Evolutionary conservation across 805 yeast species (phyloP), one percentile per base, ranked within the genome.

Genomic region (Suhomyces sp.): DNA sequence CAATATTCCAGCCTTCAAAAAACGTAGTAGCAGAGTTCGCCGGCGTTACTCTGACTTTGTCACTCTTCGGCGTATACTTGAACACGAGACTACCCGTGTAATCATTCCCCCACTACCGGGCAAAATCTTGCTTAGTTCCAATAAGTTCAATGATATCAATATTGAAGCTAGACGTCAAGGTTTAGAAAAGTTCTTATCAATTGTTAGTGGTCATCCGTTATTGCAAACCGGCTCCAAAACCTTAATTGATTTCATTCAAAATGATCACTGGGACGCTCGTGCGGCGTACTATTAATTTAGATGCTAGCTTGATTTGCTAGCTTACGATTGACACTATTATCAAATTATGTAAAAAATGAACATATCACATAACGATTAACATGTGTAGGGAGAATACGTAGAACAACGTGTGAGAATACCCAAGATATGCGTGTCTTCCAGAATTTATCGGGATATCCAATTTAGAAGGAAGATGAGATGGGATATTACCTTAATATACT

Each of bases 21-120:
- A 76, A 42, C 68, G 79, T 33, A 58, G 59, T 25, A 77, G 88
- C 19, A 62, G 70, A 20, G 95, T 88, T 5, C 77, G 97, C 42
- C 74, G 98, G 48, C 64, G 98, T 31, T 91, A 88, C 65, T 78
- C 88, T 28, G 98, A 93, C 53, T 91, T 91, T 58, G 98, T 85
- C 42, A 72, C 76, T 16, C 86, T 91, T 53, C 72, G 86, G 42
- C 81, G 77, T 38, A 74, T 84, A 22, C 63, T 91, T 27, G 86
- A 84, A 47, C 73, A 76, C 35, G 97, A 91, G 54, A 70, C 84
- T 24, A 73, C 87, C 3, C 68, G 87, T 30, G 96, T 93, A 12
- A 74, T 84, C 22, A 80, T 93, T 19, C 98, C 98, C 2, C 74
- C 79, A 28, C 69, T 91, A 30, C 98, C 98, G 0, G 96, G 95